phyloP scores from a whole-genome alignment of 106 monocot genomes.

The Dioscorea dumetorum region DNA sequence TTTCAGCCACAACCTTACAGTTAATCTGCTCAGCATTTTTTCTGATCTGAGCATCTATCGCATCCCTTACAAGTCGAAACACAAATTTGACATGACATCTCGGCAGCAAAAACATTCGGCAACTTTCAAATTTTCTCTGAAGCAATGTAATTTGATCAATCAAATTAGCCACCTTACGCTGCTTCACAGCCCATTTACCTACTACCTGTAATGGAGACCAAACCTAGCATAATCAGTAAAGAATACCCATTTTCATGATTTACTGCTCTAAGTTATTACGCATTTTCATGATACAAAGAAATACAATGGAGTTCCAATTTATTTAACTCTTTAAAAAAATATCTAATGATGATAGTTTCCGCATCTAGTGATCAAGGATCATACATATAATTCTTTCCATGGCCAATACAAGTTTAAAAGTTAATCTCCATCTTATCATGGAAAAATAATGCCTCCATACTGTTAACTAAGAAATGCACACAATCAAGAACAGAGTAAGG shows the following conservation, averaged over 20 bases:
- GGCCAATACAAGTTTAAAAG: no score
- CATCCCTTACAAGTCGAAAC: constrained; percentile 59
- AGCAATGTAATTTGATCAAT: constrained; percentile 33
- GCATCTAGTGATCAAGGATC: no score
- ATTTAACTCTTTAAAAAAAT: no score
- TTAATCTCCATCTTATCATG: no score
- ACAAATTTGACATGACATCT: constrained; percentile 45
- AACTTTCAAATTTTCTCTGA: constrained; percentile 40
- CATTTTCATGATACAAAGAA: background rate
- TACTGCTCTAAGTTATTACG: no score
- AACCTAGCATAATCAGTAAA: no score
- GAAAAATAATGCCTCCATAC: background rate
- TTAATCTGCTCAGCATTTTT: constrained; percentile 14
- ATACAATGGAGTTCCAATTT: background rate
- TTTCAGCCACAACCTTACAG: constrained; percentile 24
- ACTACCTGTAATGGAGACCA: constrained; percentile 35
- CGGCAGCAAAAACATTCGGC: constrained; percentile 35
- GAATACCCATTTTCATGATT: no score
- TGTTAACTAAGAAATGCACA: background rate
- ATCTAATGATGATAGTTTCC: no score
- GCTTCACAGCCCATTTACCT: constrained; percentile 50
- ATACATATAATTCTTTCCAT: no score
- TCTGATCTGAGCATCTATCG: constrained; percentile 48
- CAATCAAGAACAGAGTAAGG: background rate
- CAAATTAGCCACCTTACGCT: constrained; percentile 42